Base-by-base conservation (phyloP, 805 yeast species). In the Lachancea dasiensis region DNA sequence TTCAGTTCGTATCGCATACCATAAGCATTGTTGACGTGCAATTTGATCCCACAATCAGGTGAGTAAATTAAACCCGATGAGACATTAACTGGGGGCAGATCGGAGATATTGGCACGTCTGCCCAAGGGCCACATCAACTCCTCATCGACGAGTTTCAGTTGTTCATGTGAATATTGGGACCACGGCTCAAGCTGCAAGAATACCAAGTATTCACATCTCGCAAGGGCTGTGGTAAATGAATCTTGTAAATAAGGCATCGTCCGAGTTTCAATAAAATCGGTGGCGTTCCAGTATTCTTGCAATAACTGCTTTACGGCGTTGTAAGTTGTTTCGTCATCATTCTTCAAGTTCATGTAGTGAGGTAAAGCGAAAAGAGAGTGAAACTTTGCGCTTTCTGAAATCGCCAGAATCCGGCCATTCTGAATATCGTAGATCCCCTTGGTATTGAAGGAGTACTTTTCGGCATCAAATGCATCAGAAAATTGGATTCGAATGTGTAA, bases 31-130 rank as follows among this genome's bases (percentile, higher is more conserved):
- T 57, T 56, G 5, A 72, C 28, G 5, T 61, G 56, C 4, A 85
- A 43, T 2, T 72, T 54, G 2, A 81, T 52, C 0, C 89, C 95
- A 65, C 97, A 89, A 54, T 89, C 95, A 0, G 97, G 97, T 0
- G 95, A 86, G 52, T 84, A 87, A 14, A 86, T 42, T 10, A 86
- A 45, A 5, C 81, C 86, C 8, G 70, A 60, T 2, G 70, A 56
- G 7, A 89, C 50, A 22, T 62, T 63, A 13, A 89, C 46, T 0
- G 58, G 50, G 0, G 96, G 96, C 4, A 80, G 54, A 1, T 52
- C 42, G 9, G 60, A 48, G 18, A 63, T 47, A 13, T 72, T 69
- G 11, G 79, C 70, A 2, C 96, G 96, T 43, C 83, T 65, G 0
- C 97, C 97, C n/a, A 73, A 54, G 1, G 96, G 97, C 44, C 71